These are phyloP conservation scores for Royoungia palumana DNA, from an alignment of 768 basidiomycete genomes.

Conservation along the genomic window DNA sequence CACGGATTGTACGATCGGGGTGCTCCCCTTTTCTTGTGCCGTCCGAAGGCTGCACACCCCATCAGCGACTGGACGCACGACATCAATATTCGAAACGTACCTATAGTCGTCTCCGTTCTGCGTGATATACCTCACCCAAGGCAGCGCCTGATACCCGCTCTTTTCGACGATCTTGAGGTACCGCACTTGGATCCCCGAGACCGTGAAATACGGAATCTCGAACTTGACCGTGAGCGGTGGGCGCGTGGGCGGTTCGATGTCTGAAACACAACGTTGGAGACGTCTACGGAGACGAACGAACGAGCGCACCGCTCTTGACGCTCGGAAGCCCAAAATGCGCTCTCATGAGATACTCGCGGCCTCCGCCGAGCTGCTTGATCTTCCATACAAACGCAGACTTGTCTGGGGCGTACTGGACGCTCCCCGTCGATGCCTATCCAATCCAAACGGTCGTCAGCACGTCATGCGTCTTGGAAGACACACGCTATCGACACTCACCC, in stretches of 20 bases:
- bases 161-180: conserved; percentile 99
- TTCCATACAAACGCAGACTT: conserved; percentile 99
- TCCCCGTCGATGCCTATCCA: conserved; percentile 84
- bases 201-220: conserved; percentile 98
- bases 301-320: conserved; percentile 76
- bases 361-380: conserved; percentile 96
- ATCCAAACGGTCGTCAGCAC: background rate
- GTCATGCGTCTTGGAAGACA: no score
- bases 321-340: conserved; percentile 97
- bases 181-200: conserved; percentile 94
- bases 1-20: conserved; percentile 46
- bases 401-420: conserved; percentile 95
- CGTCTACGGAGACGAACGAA: background rate
- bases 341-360: conserved; percentile 95
- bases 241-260: conserved; percentile 67
- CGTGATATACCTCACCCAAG: conserved; percentile 94
- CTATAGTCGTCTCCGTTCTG: conserved; percentile 92
- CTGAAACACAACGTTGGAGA: conserved; percentile 47
- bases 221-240: conserved; percentile 97
- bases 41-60: conserved; percentile 54
- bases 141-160: conserved; percentile 93
- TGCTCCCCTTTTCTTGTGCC: conserved; percentile 70
- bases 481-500: conserved; percentile 45
- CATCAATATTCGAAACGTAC: conserved; percentile 37
- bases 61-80: background rate